Conservation (phyloP, 2,329 filamentous ascomycete species). For the Tolypocladium cylindrosporum region DNA sequence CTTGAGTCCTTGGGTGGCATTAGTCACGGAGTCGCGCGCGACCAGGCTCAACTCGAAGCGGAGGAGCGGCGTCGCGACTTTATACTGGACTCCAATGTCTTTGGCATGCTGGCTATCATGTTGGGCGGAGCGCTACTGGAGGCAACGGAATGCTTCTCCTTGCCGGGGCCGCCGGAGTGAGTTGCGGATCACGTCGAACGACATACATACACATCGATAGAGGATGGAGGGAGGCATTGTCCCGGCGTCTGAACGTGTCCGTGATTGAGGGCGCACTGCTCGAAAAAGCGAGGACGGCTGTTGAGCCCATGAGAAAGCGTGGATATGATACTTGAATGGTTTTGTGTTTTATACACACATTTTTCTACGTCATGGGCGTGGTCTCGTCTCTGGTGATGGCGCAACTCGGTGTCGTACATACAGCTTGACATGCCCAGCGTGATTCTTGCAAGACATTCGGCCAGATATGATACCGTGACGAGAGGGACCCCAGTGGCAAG, state of each 20-base stretch:
- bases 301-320: not conserved
- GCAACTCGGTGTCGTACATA: too few relatives aligned
- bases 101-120: not conserved
- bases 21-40: not conserved
- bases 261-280: not conserved
- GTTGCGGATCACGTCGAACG: not conserved
- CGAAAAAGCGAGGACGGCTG: not conserved
- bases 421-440: too few relatives aligned
- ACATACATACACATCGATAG: not conserved
- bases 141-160: not conserved
- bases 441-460: not conserved
- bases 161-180: not conserved
- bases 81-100: not conserved
- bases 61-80: not conserved
- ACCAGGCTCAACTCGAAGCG: not conserved
- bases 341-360: not conserved
- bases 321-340: not conserved
- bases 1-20: not conserved
- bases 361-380: not conserved
- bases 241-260: not conserved
- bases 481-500: not conserved
- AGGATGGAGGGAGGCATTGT: not conserved
- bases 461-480: not conserved
- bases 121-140: not conserved
- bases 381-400: not conserved